Evolutionary conservation across 306 rosid genomes (phyloP).

Genomic region (Acacia melanoxylon): DNA sequence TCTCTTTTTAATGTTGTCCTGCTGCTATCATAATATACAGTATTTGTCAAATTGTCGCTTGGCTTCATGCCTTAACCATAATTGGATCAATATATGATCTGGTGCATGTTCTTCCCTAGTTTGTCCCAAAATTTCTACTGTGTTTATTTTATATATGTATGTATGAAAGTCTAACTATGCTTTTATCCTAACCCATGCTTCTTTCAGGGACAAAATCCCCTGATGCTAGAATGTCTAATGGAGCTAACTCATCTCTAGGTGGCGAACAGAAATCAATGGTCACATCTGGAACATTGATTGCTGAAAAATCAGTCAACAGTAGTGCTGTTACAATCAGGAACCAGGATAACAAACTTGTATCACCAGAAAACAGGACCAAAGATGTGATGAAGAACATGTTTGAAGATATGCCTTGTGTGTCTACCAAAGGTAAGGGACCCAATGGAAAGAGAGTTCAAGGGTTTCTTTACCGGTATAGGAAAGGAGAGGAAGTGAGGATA

Average conservation of each 20-base stretch:
- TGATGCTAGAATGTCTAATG: neutral
- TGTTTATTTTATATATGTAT: too few relatives aligned
- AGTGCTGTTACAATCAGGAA: neutral
- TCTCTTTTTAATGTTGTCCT: neutral
- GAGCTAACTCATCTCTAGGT: neutral
- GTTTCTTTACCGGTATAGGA: neutral
- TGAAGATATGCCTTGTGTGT: constrained; percentile 59
- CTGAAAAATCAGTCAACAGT: neutral
- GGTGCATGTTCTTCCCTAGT: neutral
- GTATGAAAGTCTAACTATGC: neutral
- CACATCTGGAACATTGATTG: neutral
- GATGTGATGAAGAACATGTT: constrained; percentile 37
- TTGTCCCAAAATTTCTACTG: neutral
- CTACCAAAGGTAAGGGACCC: constrained; percentile 42
- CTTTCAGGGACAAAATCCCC: neutral
- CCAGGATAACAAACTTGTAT: neutral
- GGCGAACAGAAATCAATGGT: neutral
- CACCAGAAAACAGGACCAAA: neutral
- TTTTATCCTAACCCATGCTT: neutral
- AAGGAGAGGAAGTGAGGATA: constrained; percentile 43
- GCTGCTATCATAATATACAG: neutral
- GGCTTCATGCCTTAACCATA: neutral
- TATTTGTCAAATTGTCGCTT: neutral
- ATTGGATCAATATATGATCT: neutral
- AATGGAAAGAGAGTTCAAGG: neutral